Evolutionary conservation across 2,329 filamentous ascomycete genomes (phyloP).

Genomic region (Nigrospora oryzae): DNA sequence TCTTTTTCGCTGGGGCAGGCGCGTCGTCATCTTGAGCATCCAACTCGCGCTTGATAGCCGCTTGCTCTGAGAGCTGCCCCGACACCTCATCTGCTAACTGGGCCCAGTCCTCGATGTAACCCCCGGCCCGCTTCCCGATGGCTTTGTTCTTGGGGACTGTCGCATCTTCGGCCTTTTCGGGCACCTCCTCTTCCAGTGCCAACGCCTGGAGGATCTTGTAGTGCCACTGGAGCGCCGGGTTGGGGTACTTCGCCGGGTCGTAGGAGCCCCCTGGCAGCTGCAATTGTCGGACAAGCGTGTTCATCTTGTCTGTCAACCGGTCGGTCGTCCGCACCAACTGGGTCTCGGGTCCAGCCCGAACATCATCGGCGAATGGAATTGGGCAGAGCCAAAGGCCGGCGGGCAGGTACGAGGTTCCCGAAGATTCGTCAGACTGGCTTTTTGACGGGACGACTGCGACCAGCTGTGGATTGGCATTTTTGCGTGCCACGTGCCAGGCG

Average conservation of each 20-base stretch:
- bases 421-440: constrained; percentile 54
- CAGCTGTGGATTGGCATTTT: constrained; percentile 70
- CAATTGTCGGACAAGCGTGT: constrained; percentile 71
- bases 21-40: constrained; percentile 31
- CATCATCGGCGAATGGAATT: constrained; percentile 82
- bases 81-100: constrained; percentile 53
- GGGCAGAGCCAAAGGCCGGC: constrained; percentile 84
- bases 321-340: constrained; percentile 52
- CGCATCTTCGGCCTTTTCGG: constrained; percentile 63
- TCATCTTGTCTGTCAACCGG: constrained; percentile 71
- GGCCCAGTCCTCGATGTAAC: constrained; percentile 72
- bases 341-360: constrained; percentile 61
- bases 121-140: constrained; percentile 81
- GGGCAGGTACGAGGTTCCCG: constrained; percentile 62
- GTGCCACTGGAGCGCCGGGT: constrained; percentile 92
- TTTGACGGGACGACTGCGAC: constrained; percentile 74
- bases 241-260: constrained; percentile 81
- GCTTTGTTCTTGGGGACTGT: constrained; percentile 79
- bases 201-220: constrained; percentile 89
- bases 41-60: constrained; percentile 42
- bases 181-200: constrained; percentile 85
- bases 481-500: constrained; percentile 81
- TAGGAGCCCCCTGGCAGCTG: constrained; percentile 82
- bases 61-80: constrained; percentile 23
- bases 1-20: constrained; percentile 36